Evolutionary conservation across 1,284 basidiomycete species (phyloP), one percentile per base, ranked within the genome.

Genomic region (Schizophyllum commune): DNA sequence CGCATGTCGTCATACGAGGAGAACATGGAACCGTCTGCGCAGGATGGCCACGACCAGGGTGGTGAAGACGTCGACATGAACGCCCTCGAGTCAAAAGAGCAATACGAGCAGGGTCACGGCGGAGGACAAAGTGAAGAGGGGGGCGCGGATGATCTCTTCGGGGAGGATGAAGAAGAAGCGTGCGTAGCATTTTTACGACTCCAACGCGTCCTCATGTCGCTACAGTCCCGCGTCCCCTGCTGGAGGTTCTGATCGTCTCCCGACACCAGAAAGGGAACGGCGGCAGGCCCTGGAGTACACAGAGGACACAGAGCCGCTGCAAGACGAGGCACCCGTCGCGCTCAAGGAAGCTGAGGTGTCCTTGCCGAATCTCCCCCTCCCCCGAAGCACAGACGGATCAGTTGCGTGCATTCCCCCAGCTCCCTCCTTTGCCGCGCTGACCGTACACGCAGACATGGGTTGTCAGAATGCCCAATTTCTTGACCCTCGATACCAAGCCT

Each of bases 391-490:
- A 61, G 86, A 90, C 66, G 85, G 83, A 60, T 82, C 87, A 68
- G 89, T 93, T 59, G 61, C 27, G 55, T 57, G 56, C 11, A 57
- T 21, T 33, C 56, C 57, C 32, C 51, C 62, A 22, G 11, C 58
- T 15, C 27, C 33, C 55, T 57, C 32, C 39, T 60, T 59, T 56
- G 60, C 53, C 53, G 27, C 21, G 58, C 47, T 27, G 21, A 55
- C 57, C 68, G 2, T 47, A 2, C 9, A 3, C 39, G 39, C 39
- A 92, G 91, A 84, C 85, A 65, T 93, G 90, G 89, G 86, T 91
- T 59, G 83, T 92, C 61, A 83, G 88, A 55, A 84, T 93, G 73
- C 92, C 92, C 17, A 92, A 91, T 71, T 94, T 90, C 68, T 83
- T 95, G 57, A 86, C 86, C 69, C 80, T 94, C 57, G 89, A 93